phyloP scores from a whole-genome alignment of 108 stramenopile genomes.

The Cyclotella choctawhatcheeana region DNA sequence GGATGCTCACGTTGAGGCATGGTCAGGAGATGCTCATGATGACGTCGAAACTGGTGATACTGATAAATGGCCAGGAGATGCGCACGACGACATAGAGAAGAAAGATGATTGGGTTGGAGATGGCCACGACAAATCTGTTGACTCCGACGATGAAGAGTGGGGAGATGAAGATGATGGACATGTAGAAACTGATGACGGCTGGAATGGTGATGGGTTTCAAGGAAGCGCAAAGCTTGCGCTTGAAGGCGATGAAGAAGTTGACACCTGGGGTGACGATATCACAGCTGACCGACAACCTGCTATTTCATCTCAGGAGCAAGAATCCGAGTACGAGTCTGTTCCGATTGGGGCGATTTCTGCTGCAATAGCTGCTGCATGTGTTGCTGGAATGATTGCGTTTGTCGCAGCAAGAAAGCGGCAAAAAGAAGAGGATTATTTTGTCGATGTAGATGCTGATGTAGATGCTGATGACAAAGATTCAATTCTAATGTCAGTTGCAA shows the following conservation, averaged over 20 bases:
- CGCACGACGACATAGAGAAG: too few relatives aligned
- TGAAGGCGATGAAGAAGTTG: too few relatives aligned
- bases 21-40: too few relatives aligned
- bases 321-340: background rate
- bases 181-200: background rate
- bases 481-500: background rate
- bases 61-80: too few relatives aligned
- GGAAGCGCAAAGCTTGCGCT: too few relatives aligned
- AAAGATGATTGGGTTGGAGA: background rate
- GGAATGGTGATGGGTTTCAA: background rate
- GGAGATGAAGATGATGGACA: background rate
- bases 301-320: background rate
- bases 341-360: slow-evolving; percentile 6
- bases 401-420: background rate
- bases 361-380: slow-evolving; percentile 3
- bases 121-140: too few relatives aligned
- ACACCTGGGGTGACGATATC: too few relatives aligned
- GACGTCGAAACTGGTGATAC: too few relatives aligned
- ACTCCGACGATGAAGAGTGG: too few relatives aligned
- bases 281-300: background rate
- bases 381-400: background rate
- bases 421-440: too few relatives aligned
- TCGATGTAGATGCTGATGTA: slow-evolving; percentile 1
- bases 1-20: too few relatives aligned
- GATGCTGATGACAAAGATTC: slow-evolving; percentile 15